phyloP scores from a whole-genome alignment of 306 rosid species.

The Datisca glomerata region DNA sequence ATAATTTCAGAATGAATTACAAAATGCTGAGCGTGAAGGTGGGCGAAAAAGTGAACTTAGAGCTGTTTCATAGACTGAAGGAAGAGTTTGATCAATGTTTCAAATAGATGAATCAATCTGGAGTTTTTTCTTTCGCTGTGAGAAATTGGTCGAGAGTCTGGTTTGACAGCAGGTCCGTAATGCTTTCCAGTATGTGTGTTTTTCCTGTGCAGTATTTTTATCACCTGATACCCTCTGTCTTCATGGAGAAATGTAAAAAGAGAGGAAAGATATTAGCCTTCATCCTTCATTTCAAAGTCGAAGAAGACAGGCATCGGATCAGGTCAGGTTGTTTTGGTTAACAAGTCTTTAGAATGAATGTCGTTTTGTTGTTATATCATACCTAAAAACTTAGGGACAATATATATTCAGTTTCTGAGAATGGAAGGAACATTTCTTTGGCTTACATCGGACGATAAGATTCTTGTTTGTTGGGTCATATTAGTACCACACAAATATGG shows the following conservation, averaged over 20 bases:
- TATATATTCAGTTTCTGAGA: no score
- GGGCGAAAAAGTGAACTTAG: constrained; percentile 15
- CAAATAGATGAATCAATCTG: constrained; percentile 22
- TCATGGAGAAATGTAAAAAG: not conserved
- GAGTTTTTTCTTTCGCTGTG: constrained; percentile 10
- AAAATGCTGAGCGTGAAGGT: constrained; percentile 5
- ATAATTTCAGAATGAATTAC: constrained; percentile 26
- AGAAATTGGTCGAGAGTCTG: no score
- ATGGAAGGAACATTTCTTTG: no score
- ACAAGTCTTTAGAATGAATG: not conserved
- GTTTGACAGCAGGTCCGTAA: no score
- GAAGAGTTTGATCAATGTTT: constrained; percentile 11
- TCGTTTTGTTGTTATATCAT: constrained; percentile 6
- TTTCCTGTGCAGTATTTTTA: constrained; percentile 5
- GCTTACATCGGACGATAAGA: no score
- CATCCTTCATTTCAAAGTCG: not conserved
- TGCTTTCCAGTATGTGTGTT: no score
- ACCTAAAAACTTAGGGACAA: no score
- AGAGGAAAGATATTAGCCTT: not conserved
- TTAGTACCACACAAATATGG: no score
- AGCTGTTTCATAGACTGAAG: constrained; percentile 46
- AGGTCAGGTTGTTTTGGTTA: not conserved
- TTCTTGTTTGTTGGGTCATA: no score
- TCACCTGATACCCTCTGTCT: not conserved
- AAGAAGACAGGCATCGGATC: not conserved